Evolutionary conservation across 2,329 filamentous ascomycete species (phyloP), one percentile per base, ranked within the genome.

Genomic region (Coniella vitis): DNA sequence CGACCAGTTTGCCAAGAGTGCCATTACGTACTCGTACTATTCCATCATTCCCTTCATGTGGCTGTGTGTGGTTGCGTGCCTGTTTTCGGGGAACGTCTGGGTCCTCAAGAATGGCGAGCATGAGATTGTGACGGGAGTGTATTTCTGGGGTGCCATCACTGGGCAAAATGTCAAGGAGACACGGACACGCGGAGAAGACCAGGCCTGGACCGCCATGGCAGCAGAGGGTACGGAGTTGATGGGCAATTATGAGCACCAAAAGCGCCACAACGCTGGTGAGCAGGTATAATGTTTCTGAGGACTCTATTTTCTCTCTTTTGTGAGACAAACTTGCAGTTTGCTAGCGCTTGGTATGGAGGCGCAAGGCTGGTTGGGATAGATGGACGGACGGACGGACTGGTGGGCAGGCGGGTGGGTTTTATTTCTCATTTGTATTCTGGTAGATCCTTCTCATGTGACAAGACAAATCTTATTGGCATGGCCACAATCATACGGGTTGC

Each of bases 11-110:
- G 50, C 45, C 10, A 49, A 58, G 55, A 71, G 70, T 51, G 82
- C 79, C 0, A 77, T 85, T n/a, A 77, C 81, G 54, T 83, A 81
- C 75, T 78, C 81, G 0, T 83, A 83, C 56, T 71, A 84, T 35
- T 68, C 79, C 0, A 73, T 86, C 34, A 63, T 78, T 12, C 81
- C 81, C 0, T 74, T 86, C 49, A 71, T 84, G 64, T 61, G 66
- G 21, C 22, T 69, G 57, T 61, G 61, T 20, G 55, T 63, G 2
- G 4, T 66, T 3, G 48, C 54, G 7, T 58, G 62, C 8, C 53
- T 57, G 0, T 58, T 63, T 5, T 45, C 66, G 9, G 65, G 64
- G 7, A 68, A 66, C 22, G 64, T 67, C 4, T 60, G 60, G 54
- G 60, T 67, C 31, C 50, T 41, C 5, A 60, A 57, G 19, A 46